Base-by-base conservation (phyloP, 2,329 filamentous ascomycete species). In the Neurospora crassa region DNA sequence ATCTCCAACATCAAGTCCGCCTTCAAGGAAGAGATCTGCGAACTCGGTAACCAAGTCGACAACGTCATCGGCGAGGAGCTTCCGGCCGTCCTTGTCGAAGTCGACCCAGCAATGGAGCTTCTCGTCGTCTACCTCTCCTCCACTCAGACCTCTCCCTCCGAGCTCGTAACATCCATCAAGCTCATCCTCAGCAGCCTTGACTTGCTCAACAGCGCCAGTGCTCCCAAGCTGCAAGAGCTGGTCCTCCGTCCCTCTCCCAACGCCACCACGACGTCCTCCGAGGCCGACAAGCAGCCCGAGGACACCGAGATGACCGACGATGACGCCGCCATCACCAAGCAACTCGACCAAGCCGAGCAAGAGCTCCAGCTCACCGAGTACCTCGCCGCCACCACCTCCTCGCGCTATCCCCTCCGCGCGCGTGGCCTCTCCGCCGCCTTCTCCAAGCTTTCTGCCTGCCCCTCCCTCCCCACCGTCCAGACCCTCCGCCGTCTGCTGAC, bases 151-250 rank as follows among this genome's bases (percentile, higher is more conserved):
- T 88, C 89, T 3, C 83, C 91, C 53, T 81, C 85, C 3, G 91
- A 94, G 77, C 83, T 94, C 6, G 84, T 93, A 1, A 82, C 90
- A 71, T 87, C 89, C 4, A 86, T 94, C 69, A 86, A 88, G 70
- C 81, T 87, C 2, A 82, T 94, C 18, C 91, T 94, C 83, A 85
- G 88, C 67, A 93, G 89, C 75, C 85, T 94, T 53, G 90, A 91
- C 72, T 79, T 89, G 42, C 82, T 88, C 29, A 82, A 84, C 41
- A 83, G 85, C 69, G 77, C 81, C 1, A 79, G 80, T 6, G 29
- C 53, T 34, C 53, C 53, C 29, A 78, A 80, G 68, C 73, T 72
- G 67, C 74, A 70, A 10, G 70, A 70, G 24, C 42, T 73, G 20
- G 53, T 63, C 16, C 53, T 63, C 53, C 53, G 53, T 11, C 53